These are phyloP conservation scores for Crataegus laevigata DNA, from an alignment of 306 rosid species.

Conservation along the genomic window DNA sequence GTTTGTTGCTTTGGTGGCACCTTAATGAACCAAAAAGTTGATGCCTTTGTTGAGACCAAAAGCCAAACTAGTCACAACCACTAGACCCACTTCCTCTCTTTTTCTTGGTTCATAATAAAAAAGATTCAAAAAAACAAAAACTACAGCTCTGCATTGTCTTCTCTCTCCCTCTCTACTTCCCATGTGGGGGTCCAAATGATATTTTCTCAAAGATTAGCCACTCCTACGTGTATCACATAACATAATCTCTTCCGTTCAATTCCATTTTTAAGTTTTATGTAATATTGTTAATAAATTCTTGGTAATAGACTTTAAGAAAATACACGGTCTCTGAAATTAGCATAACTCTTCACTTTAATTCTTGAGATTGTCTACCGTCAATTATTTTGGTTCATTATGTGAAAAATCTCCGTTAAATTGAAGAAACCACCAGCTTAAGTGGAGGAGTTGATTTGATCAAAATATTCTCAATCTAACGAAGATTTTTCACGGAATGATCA, in stretches of 20 bases:
- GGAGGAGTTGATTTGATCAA: no score
- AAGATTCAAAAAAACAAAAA: neutral
- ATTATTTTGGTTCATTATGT: no score
- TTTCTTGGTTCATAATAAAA: neutral
- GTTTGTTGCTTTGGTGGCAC: neutral
- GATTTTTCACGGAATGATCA: no score
- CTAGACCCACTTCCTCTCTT: neutral
- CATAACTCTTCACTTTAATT: no score
- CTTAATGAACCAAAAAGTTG: neutral
- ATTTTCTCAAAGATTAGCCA: neutral
- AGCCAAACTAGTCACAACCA: neutral
- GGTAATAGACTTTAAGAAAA: no score
- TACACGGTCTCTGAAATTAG: no score
- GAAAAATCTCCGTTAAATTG: no score
- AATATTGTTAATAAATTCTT: neutral
- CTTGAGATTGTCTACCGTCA: no score
- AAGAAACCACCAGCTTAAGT: no score
- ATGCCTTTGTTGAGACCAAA: constrained; percentile 6
- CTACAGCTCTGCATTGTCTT: neutral
- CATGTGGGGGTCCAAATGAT: constrained; percentile 10
- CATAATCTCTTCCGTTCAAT: neutral
- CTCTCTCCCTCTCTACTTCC: neutral
- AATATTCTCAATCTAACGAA: no score
- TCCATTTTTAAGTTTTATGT: neutral
- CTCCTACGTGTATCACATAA: neutral